Conservation (phyloP, 331 rosid genomes). For the Cydonia oblonga region DNA sequence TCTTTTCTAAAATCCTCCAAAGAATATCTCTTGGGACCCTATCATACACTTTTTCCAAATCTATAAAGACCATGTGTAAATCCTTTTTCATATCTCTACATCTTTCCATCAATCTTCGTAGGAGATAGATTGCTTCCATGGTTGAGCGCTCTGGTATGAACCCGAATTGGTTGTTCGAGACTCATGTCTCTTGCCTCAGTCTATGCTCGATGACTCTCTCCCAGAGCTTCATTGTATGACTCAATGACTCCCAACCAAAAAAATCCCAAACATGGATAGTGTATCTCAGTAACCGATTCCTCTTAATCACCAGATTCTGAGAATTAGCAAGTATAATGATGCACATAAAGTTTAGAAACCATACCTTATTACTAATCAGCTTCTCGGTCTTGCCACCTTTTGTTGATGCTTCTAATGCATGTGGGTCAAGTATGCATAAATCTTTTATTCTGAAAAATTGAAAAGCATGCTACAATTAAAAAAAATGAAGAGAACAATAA, state of each 20-base stretch:
- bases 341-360: background rate
- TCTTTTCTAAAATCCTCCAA: no score
- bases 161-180: no score
- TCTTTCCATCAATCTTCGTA: no score
- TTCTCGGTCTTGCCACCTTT: slow-evolving; percentile 46
- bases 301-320: background rate
- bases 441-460: slow-evolving; percentile 52
- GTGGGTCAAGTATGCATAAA: slow-evolving; percentile 51
- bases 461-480: slow-evolving; percentile 1
- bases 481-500: background rate
- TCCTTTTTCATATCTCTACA: no score
- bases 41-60: no score
- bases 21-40: no score
- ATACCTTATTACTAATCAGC: slow-evolving; percentile 58
- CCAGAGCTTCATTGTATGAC: no score
- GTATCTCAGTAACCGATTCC: background rate
- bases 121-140: no score
- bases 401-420: slow-evolving; percentile 32
- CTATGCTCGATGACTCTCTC: no score
- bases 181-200: no score
- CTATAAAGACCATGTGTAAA: no score
- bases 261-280: background rate
- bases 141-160: no score
- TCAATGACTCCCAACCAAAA: background rate
- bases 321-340: background rate